Percentiles rank a stretch among this genome's conserved stretches.
Evolutionary conservation across 2,329 filamentous ascomycete species (phyloP).

Genomic region (Fusarium pseudonygamai): DNA sequence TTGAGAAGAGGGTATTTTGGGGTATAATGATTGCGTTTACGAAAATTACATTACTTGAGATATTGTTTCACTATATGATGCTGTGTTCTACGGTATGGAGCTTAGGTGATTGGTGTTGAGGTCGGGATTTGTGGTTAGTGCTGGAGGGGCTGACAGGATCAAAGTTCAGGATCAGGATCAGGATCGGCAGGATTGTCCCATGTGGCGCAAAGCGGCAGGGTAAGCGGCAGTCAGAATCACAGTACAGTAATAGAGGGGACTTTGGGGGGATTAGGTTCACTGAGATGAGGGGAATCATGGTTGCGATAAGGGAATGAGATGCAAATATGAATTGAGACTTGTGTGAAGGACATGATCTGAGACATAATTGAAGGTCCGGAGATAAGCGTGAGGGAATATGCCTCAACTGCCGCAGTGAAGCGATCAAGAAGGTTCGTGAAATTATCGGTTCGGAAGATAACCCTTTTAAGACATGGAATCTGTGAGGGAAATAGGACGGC

Average conservation of each 20-base stretch:
- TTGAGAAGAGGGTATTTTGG: neutral
- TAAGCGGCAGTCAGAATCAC: neutral
- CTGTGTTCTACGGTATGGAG: neutral
- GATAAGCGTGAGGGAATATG: neutral
- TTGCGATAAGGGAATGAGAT: neutral
- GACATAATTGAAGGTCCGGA: neutral
- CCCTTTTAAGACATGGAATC: neutral
- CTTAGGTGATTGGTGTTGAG: neutral
- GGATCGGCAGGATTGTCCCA: neutral
- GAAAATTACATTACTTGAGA: neutral
- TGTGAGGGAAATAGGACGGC: neutral
- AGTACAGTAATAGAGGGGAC: neutral
- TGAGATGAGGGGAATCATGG: neutral
- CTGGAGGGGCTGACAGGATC: neutral
- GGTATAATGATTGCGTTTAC: neutral
- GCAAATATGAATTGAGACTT: neutral
- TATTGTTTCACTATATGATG: neutral
- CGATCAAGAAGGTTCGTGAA: neutral
- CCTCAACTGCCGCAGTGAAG: neutral
- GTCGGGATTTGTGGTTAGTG: neutral
- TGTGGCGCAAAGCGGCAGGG: neutral
- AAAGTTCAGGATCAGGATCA: constrained; percentile 4
- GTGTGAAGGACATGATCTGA: no score
- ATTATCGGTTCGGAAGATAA: neutral
- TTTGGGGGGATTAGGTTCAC: neutral